phyloP scores from a whole-genome alignment of 2,329 filamentous ascomycete genomes.

The Hymenotorrendiella dingleyae region DNA sequence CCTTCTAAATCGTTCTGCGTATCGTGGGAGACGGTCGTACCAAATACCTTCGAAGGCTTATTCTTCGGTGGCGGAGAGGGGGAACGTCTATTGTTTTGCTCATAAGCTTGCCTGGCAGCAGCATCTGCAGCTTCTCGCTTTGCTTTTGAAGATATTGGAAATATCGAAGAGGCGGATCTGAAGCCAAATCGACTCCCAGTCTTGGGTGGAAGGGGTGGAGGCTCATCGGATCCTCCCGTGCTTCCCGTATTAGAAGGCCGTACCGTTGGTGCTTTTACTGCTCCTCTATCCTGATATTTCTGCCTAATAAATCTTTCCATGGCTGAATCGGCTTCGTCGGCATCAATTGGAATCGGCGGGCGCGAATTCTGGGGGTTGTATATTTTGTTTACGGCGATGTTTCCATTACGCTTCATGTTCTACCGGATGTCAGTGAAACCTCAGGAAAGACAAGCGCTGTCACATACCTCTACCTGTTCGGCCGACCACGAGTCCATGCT shows the following conservation, averaged over 20 bases:
- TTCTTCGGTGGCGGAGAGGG: constrained; percentile 27
- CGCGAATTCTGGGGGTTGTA: constrained; percentile 84
- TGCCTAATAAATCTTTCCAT: constrained; percentile 94
- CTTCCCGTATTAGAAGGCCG: constrained; percentile 34
- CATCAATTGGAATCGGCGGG: constrained; percentile 80
- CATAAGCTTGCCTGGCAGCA: constrained; percentile 14
- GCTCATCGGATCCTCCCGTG: constrained; percentile 46
- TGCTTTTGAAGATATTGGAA: constrained; percentile 44
- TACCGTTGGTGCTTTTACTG: constrained; percentile 40
- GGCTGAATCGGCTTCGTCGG: constrained; percentile 85
- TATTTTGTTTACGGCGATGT: constrained; percentile 74
- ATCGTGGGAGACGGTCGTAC: constrained; percentile 56
- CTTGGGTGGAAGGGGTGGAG: constrained; percentile 55
- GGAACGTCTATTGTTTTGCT: constrained; percentile 12
- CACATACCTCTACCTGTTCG: constrained; percentile 86
- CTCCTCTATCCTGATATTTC: constrained; percentile 70
- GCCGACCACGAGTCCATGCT: constrained; percentile 97
- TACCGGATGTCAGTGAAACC: constrained; percentile 35
- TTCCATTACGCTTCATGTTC: constrained; percentile 94
- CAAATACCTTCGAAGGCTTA: constrained; percentile 65
- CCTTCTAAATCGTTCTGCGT: constrained; percentile 57
- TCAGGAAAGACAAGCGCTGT: not conserved
- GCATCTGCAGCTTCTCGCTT: constrained; percentile 19
- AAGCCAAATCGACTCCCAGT: constrained; percentile 55
- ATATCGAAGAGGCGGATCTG: constrained; percentile 55